A percentile compares a stretch with the other conserved stretches of the same genome.
Evolutionary conservation across 164 flowering plant genomes (phyloP).

Genomic region (Brasenia schreberi): DNA sequence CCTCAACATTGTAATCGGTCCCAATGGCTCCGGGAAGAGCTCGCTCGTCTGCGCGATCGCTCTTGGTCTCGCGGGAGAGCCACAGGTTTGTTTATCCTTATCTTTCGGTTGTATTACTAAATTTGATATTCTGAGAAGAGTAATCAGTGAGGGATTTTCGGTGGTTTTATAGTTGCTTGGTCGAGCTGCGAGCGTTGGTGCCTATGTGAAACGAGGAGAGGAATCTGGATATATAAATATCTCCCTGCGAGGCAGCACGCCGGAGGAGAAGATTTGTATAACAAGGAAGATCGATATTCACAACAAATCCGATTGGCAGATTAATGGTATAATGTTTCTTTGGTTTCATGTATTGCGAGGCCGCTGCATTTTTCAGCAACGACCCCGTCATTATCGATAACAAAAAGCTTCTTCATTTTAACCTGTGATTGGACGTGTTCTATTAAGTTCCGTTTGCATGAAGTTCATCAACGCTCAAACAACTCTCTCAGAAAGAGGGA

Average conservation of each 20-base stretch:
- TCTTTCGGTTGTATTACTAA: not conserved
- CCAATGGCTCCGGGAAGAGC: conserved; percentile 96
- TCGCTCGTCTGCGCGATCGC: conserved; percentile 96
- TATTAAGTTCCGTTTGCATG: too few species aligned
- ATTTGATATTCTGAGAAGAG: not conserved
- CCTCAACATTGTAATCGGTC: conserved; percentile 83
- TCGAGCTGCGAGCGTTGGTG: conserved; percentile 87
- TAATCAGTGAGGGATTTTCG: not conserved
- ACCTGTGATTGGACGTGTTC: too few species aligned
- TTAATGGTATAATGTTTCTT: conserved; percentile 42
- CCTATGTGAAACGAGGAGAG: conserved; percentile 91
- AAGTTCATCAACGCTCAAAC: too few species aligned
- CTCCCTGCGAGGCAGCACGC: conserved; percentile 43
- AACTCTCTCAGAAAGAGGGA: too few species aligned
- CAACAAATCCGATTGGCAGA: conserved; percentile 86
- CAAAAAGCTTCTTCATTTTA: too few species aligned
- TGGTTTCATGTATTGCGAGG: not conserved
- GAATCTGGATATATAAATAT: conserved; percentile 65
- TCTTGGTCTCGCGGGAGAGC: conserved; percentile 92
- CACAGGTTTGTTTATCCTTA: conserved; percentile 39
- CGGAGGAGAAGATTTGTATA: conserved; percentile 38
- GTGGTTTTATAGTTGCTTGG: conserved; percentile 52
- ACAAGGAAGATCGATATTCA: conserved; percentile 58
- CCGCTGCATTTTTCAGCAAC: too few species aligned
- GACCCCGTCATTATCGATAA: too few species aligned